Conservation (phyloP, 306 rosid genomes). For the Acacia acuminata region DNA sequence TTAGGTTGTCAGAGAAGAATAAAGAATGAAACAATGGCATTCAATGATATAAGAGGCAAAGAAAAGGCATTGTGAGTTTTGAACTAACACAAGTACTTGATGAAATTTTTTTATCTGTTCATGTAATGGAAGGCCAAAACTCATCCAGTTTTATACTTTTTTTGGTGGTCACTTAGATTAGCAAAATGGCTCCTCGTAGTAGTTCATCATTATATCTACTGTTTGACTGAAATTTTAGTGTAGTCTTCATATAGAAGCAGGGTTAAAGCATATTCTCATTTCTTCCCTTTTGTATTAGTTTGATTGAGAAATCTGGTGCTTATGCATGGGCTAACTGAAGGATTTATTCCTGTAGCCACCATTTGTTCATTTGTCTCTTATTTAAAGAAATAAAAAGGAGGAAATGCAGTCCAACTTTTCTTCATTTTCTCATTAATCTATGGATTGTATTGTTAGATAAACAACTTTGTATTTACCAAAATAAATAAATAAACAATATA, state of each 20-base stretch:
- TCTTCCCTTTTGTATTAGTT: background rate
- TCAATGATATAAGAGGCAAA: background rate
- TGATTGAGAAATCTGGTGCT: conserved; percentile 2
- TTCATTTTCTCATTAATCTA: background rate
- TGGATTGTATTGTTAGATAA: background rate
- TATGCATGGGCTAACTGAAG: background rate
- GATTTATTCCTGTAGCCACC: background rate
- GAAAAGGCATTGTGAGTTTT: background rate
- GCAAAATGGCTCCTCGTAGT: background rate
- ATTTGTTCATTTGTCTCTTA: background rate
- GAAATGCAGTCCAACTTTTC: background rate
- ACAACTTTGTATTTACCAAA: background rate
- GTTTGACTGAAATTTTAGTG: background rate
- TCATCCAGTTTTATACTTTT: background rate
- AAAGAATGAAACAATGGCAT: background rate
- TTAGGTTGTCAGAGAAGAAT: background rate
- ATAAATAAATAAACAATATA: background rate
- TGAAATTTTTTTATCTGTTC: background rate
- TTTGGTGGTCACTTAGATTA: background rate
- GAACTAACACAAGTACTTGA: background rate
- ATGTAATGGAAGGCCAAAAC: background rate
- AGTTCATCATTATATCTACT: background rate
- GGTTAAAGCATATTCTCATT: background rate
- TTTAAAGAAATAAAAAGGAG: background rate
- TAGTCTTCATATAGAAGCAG: background rate